Base-by-base conservation (phyloP, 306 rosid genomes). In the barrel medic (Medicago truncatula) region DNA sequence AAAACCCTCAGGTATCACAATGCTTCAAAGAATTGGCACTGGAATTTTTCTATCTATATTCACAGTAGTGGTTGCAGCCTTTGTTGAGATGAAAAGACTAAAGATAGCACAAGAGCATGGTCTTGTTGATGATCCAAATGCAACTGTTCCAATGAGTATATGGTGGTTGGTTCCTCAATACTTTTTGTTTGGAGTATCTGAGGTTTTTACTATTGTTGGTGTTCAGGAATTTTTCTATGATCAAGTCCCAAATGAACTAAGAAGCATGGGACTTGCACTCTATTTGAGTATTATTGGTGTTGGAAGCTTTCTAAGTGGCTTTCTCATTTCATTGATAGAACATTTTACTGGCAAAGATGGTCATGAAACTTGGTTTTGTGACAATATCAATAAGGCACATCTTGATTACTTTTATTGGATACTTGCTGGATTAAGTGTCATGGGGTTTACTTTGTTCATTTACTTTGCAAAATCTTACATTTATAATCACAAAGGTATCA, bases 151-250 rank as follows among this genome's bases (percentile, higher is more conserved):
- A 13, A 85, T 92, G 89, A 89, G 92, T 56, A 72, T 92, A 50
- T 87, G 96, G 93, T 89, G 97, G 93, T 67, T 92, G 83, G 60
- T 77, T 81, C 96, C 92, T 44, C 96, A 89, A 28, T 89, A 88
- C 6, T 57, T 67, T 84, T 12, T 70, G 88, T 54, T 54, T 54
- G 61, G 61, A 9, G 14, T 54, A 18, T 54, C 61, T 18, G 61
- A 54, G 6, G 61, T 54, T 18, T 54, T 54, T 54, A 54, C 61
- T 18, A 3, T 54, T 14, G 28, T 54, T 54, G 61, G 61, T 18
- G 6, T 54, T 17, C 61, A 54, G 9, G 61, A 54, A 1, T 54
- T 54, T 54, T 54, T 54, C 61, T 54, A 54, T 54, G 61, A 54
- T 54, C 61, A 54, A 18, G 31, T 54, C 7, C 61, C 61, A 17